These are phyloP conservation scores for Aspergillus melleus DNA, from an alignment of 2,329 filamentous ascomycete species.

Conservation along the genomic window DNA sequence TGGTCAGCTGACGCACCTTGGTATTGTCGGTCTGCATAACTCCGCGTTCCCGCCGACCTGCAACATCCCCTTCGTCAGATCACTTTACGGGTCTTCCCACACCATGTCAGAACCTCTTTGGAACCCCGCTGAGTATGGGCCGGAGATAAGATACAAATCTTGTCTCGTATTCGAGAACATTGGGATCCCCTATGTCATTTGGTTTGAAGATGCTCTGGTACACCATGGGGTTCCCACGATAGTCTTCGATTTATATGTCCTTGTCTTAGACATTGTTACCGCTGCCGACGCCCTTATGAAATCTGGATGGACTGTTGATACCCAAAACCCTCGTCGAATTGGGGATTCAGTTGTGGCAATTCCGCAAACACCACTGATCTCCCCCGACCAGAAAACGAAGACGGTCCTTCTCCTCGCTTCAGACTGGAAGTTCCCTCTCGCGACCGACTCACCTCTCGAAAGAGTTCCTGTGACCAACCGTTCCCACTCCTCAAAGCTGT, in stretches of 20 bases:
- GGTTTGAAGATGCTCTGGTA: not conserved
- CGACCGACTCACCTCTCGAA: not conserved
- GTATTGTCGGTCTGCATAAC: no score
- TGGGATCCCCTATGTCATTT: not conserved
- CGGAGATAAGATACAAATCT: no score
- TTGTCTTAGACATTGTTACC: not conserved
- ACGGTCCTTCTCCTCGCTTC: not conserved
- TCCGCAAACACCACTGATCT: not conserved
- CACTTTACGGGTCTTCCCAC: not conserved
- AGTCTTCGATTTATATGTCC: not conserved
- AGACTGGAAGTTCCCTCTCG: not conserved
- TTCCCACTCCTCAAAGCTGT: not conserved
- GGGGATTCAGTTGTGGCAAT: not conserved
- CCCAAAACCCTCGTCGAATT: not conserved
- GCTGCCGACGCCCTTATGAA: not conserved
- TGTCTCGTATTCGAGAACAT: no score
- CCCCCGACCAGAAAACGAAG: not conserved
- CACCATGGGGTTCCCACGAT: not conserved
- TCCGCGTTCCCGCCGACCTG: not conserved
- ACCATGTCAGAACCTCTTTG: not conserved
- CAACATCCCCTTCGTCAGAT: not conserved
- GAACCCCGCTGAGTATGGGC: not conserved
- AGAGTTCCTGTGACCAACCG: no score
- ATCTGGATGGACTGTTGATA: not conserved
- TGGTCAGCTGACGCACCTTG: no score